A percentile compares a stretch with the other conserved stretches of the same genome.
Conservation (phyloP, 805 yeast species). For the Spathaspora boniae region DNA sequence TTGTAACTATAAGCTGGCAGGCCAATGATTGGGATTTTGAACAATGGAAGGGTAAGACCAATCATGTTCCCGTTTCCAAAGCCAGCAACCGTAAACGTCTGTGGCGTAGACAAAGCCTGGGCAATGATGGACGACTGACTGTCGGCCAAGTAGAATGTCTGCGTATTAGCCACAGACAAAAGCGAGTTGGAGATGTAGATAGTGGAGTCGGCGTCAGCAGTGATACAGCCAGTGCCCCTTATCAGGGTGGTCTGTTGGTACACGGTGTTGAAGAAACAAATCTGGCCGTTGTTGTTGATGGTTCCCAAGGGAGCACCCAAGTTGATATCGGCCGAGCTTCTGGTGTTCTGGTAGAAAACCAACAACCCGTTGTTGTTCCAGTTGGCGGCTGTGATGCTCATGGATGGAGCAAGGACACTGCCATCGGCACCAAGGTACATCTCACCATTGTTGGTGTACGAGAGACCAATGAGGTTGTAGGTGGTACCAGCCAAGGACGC, state of each 20-base stretch:
- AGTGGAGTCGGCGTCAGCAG: constrained; percentile 15
- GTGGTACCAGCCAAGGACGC: constrained; percentile 15
- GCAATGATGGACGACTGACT: constrained; percentile 16
- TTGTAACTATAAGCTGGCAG: constrained; percentile 8
- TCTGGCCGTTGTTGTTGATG: constrained; percentile 23
- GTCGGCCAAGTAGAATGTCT: constrained; percentile 17
- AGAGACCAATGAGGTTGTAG: constrained; percentile 14
- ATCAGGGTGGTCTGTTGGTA: constrained; percentile 20
- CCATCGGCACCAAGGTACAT: constrained; percentile 23
- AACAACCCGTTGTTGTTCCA: constrained; percentile 19
- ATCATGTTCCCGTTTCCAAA: constrained; percentile 23
- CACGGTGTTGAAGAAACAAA: constrained; percentile 22
- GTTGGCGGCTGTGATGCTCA: constrained; percentile 12
- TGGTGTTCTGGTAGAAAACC: constrained; percentile 12
- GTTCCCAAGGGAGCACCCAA: constrained; percentile 15
- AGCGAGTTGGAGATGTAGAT: constrained; percentile 12
- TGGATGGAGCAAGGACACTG: constrained; percentile 15
- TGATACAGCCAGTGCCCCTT: constrained; percentile 24
- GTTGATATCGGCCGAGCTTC: constrained; percentile 12
- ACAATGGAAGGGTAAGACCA: constrained; percentile 12
- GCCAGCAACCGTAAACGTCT: constrained; percentile 21
- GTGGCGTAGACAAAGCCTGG: constrained; percentile 13
- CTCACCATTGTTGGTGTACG: constrained; percentile 22
- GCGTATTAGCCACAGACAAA: constrained; percentile 13
- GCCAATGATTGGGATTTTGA: constrained; percentile 3